phyloP scores from a whole-genome alignment of 495 filamentous ascomycete genomes.

The Aspergillus kassunensis region DNA sequence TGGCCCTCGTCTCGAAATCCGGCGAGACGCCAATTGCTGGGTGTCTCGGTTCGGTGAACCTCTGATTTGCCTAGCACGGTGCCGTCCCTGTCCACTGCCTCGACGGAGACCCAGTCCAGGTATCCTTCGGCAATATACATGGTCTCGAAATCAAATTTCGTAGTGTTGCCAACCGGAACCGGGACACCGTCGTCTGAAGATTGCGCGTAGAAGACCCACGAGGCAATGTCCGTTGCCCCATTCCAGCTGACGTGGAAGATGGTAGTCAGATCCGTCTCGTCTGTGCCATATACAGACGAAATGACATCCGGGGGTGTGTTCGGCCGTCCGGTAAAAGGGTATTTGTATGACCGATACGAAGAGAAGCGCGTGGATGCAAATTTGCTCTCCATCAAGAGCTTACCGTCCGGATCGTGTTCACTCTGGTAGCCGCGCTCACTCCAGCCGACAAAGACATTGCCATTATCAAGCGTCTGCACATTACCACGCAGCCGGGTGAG shows the following conservation, averaged over 20 bases:
- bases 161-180: slow-evolving; percentile 31
- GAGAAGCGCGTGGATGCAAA: slow-evolving; percentile 36
- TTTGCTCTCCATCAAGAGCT: slow-evolving; percentile 43
- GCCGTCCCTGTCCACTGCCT: slow-evolving; percentile 34
- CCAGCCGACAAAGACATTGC: slow-evolving; percentile 56
- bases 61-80: slow-evolving; percentile 29
- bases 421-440: slow-evolving; percentile 53
- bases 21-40: slow-evolving; percentile 32
- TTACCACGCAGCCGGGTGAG: slow-evolving; percentile 59
- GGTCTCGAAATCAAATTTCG: slow-evolving; percentile 42
- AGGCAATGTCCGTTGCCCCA: slow-evolving; percentile 42
- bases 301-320: slow-evolving; percentile 31
- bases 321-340: slow-evolving; percentile 34
- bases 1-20: slow-evolving; percentile 26
- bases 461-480: slow-evolving; percentile 51
- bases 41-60: slow-evolving; percentile 25
- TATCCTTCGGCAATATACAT: slow-evolving; percentile 42
- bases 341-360: slow-evolving; percentile 43
- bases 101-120: slow-evolving; percentile 35
- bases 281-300: slow-evolving; percentile 35
- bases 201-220: slow-evolving; percentile 39
- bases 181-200: slow-evolving; percentile 21
- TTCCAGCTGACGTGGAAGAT: slow-evolving; percentile 48
- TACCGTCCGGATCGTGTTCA: slow-evolving; percentile 52
- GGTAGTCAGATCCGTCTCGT: slow-evolving; percentile 29